Evolutionary conservation across 2,329 filamentous ascomycete genomes (phyloP).

Genomic region (Juglanconis oblonga): DNA sequence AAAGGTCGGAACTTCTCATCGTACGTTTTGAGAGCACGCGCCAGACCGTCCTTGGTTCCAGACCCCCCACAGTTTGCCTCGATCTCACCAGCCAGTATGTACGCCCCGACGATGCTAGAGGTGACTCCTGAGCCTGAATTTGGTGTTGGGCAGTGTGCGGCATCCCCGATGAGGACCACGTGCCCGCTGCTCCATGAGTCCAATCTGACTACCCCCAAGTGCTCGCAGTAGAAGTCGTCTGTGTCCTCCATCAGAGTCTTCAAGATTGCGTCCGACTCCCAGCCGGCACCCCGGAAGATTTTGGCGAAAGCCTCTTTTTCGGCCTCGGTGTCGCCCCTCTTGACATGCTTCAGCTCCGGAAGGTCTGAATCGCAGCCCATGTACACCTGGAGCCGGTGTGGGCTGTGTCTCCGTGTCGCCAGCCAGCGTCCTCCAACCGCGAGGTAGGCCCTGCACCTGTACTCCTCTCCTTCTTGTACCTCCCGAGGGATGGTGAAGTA

Average conservation of each 20-base stretch:
- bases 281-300: constrained; percentile 34
- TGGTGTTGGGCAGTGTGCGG: constrained; percentile 30
- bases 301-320: constrained; percentile 28
- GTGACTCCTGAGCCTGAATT: constrained; percentile 29
- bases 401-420: constrained; percentile 31
- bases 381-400: not conserved
- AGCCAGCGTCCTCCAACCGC: constrained; percentile 32
- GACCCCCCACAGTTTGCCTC: not conserved
- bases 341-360: not conserved
- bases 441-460: constrained; percentile 23
- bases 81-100: constrained; percentile 34
- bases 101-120: constrained; percentile 35
- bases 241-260: constrained; percentile 33
- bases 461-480: not conserved
- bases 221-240: constrained; percentile 42
- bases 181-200: constrained; percentile 16
- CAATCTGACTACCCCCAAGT: constrained; percentile 37
- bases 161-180: constrained; percentile 9
- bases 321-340: constrained; percentile 8
- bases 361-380: not conserved
- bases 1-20: constrained; percentile 10
- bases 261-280: constrained; percentile 33
- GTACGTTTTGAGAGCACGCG: constrained; percentile 1
- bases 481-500: constrained; percentile 12
- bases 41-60: not conserved